Conservation (phyloP, 768 basidiomycete species). For the Pulveroboletus ravenelii region DNA sequence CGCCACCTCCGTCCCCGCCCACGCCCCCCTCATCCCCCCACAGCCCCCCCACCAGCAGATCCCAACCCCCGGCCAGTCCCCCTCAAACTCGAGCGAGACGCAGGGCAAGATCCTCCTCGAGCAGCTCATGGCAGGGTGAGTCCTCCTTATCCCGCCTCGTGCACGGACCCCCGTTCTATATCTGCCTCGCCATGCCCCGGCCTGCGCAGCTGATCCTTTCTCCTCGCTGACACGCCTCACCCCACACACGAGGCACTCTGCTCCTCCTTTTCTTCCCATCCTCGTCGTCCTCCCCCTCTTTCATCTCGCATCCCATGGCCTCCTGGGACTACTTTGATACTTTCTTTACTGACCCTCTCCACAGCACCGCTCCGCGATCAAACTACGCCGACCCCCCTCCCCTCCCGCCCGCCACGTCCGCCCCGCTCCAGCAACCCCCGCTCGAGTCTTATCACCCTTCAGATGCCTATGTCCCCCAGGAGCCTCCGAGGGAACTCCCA, state of each 20-base stretch:
- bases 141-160: constrained; percentile 10
- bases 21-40: constrained; percentile 10
- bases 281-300: constrained; percentile 7
- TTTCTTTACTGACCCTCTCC: constrained; percentile 25
- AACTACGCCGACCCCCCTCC: constrained; percentile 48
- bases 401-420: constrained; percentile 38
- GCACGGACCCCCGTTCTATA: not conserved
- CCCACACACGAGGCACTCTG: constrained; percentile 23
- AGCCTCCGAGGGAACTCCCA: constrained; percentile 25
- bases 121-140: constrained; percentile 79
- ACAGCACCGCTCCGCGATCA: constrained; percentile 45
- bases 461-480: constrained; percentile 32
- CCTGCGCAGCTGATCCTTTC: not conserved
- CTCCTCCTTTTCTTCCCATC: constrained; percentile 20
- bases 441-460: constrained; percentile 35
- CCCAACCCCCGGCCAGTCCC: constrained; percentile 56
- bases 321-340: constrained; percentile 32
- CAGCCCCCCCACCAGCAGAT: constrained; percentile 49
- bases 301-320: constrained; percentile 24
- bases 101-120: constrained; percentile 76
- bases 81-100: constrained; percentile 51
- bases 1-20: constrained; percentile 25
- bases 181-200: not conserved
- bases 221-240: constrained; percentile 16
- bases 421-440: constrained; percentile 36